Evolutionary conservation across 768 basidiomycete genomes (phyloP).

Genomic region (Termitomyces sp.): DNA sequence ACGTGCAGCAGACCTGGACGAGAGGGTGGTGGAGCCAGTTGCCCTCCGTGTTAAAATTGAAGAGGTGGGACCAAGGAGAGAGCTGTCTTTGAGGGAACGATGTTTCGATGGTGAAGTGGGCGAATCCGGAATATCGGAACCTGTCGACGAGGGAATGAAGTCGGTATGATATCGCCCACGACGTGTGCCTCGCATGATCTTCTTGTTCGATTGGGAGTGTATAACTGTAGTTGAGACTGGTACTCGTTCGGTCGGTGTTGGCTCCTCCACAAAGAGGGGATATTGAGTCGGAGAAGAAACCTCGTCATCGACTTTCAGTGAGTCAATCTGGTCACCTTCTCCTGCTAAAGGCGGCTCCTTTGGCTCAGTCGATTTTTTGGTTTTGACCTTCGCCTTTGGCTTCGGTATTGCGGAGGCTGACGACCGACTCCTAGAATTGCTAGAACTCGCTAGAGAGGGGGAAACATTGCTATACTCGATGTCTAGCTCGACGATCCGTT

Average conservation of each 20-base stretch:
- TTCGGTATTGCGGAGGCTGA: constrained; percentile 18
- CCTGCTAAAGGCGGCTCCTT: constrained; percentile 2
- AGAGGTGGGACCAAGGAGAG: constrained; percentile 5
- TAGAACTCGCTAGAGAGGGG: constrained; percentile 16
- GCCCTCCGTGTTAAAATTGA: constrained; percentile 9
- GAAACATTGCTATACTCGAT: constrained; percentile 36
- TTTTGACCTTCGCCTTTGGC: constrained; percentile 19
- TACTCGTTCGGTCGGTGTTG: not conserved
- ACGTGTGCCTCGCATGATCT: constrained; percentile 24
- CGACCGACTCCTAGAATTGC: constrained; percentile 29
- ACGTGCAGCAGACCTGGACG: constrained; percentile 38
- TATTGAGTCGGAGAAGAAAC: not conserved
- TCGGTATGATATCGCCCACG: constrained; percentile 52
- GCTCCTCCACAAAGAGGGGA: constrained; percentile 7
- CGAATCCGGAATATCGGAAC: constrained; percentile 12
- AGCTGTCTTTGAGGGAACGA: constrained; percentile 1
- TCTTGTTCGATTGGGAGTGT: not conserved
- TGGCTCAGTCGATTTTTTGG: constrained; percentile 15
- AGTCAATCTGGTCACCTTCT: constrained; percentile 18
- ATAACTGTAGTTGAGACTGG: constrained; percentile 3
- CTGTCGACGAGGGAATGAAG: constrained; percentile 22
- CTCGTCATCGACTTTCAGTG: constrained; percentile 7
- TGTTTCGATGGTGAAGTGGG: constrained; percentile 4
- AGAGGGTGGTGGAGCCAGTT: constrained; percentile 25
- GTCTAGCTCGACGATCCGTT: constrained; percentile 77